Percentiles rank a stretch among this genome's conserved stretches.
Conservation (phyloP, 2,329 filamentous ascomycete species). For the Chrysoporthe puriensis region DNA sequence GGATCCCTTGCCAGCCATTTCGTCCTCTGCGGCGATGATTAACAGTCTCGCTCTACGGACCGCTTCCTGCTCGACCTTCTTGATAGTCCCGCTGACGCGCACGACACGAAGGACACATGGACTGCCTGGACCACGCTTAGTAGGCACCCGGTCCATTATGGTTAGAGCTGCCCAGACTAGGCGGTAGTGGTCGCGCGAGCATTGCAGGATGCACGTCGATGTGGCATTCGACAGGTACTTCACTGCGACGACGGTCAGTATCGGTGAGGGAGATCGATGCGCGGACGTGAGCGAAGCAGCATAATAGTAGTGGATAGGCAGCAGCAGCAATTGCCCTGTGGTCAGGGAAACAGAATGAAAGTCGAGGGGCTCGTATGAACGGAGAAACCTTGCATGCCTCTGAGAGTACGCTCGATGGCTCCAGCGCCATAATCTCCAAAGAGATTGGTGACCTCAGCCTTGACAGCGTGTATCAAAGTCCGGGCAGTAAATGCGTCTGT, state of each 20-base stretch:
- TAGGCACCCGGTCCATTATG: slow-evolving; percentile 72
- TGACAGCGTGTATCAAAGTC: slow-evolving; percentile 69
- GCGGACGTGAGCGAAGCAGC: not conserved
- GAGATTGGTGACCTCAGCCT: slow-evolving; percentile 69
- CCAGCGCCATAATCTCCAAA: slow-evolving; percentile 92
- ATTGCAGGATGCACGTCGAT: slow-evolving; percentile 88
- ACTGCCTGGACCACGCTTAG: slow-evolving; percentile 52
- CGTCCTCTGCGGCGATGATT: slow-evolving; percentile 67
- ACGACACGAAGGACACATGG: slow-evolving; percentile 83
- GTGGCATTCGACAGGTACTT: slow-evolving; percentile 94
- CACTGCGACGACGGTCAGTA: slow-evolving; percentile 55
- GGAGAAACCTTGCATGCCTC: slow-evolving; percentile 54
- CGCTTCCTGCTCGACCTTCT: slow-evolving; percentile 88
- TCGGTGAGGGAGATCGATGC: slow-evolving; percentile 4
- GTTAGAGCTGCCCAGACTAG: slow-evolving; percentile 90
- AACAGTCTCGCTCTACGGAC: slow-evolving; percentile 75
- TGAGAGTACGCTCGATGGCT: slow-evolving; percentile 68
- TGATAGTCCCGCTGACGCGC: slow-evolving; percentile 88
- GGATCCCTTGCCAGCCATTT: slow-evolving; percentile 43
- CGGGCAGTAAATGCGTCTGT: slow-evolving; percentile 70
- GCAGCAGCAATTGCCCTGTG: not conserved
- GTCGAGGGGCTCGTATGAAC: not conserved
- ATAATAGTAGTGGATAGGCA: not conserved
- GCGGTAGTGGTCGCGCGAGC: slow-evolving; percentile 79
- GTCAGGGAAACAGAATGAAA: not conserved